phyloP scores from a whole-genome alignment of 2,329 filamentous ascomycete species.

The Trichoderma sp. region DNA sequence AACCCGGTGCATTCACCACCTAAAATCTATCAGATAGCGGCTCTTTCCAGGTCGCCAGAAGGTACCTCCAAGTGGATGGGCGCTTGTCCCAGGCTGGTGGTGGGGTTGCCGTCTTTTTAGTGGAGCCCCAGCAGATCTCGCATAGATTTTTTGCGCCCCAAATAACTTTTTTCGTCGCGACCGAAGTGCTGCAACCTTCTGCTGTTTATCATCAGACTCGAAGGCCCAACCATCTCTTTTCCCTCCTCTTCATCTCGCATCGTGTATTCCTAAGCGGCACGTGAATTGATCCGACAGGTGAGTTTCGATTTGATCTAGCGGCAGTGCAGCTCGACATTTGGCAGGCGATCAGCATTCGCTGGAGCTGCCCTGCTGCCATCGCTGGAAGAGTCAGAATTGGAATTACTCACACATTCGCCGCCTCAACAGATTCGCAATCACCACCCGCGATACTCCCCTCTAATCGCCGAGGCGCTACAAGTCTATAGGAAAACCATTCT shows the following conservation, averaged over 20 bases:
- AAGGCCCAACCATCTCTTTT: background rate
- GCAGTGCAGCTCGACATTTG: background rate
- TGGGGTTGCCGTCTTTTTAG: constrained; percentile 19
- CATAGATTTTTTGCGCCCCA: constrained; percentile 23
- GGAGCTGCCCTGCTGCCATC: background rate
- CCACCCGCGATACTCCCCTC: background rate
- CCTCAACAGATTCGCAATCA: background rate
- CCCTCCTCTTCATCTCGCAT: background rate
- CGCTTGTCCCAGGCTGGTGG: constrained; percentile 4
- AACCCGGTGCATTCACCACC: background rate
- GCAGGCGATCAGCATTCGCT: background rate
- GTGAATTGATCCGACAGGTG: background rate
- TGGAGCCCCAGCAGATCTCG: constrained; percentile 17
- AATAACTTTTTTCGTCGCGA: constrained; percentile 21
- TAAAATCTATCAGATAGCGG: background rate
- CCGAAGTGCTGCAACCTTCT: constrained; percentile 24
- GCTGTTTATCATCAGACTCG: constrained; percentile 1
- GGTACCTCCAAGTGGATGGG: background rate
- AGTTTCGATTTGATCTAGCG: background rate
- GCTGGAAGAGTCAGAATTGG: background rate
- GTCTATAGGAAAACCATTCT: background rate
- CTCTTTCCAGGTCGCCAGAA: background rate
- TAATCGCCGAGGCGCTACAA: background rate
- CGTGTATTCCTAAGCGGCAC: background rate
- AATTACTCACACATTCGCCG: constrained; percentile 9